Evolutionary conservation across 495 filamentous ascomycete species (phyloP).

Genomic region (Thermochaetoides thermophila): DNA sequence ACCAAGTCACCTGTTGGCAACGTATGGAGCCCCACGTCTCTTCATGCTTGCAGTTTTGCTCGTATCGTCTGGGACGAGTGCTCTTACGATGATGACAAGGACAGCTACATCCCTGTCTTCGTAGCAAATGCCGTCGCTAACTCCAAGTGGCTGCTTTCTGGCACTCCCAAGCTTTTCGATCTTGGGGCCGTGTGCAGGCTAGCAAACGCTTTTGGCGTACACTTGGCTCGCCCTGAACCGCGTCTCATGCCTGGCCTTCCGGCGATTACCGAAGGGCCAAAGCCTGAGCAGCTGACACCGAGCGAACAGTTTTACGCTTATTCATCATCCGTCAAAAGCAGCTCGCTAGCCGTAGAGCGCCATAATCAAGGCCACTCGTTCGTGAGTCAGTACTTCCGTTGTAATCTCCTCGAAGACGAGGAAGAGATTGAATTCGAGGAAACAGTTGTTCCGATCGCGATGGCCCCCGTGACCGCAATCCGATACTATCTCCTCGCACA

Average conservation of each 20-base stretch:
- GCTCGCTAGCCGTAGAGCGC: conserved; percentile 16
- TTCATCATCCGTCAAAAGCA: conserved; percentile 13
- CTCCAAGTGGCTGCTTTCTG: conserved; percentile 54
- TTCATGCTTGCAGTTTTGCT: conserved; percentile 48
- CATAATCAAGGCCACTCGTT: conserved; percentile 18
- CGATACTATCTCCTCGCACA: conserved; percentile 7
- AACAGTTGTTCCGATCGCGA: conserved; percentile 2
- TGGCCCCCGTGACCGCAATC: background rate
- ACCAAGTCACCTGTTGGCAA: too few relatives aligned
- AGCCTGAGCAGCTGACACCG: conserved; percentile 11
- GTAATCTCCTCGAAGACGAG: conserved; percentile 14
- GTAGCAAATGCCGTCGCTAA: conserved; percentile 27
- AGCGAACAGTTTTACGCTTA: conserved; percentile 19
- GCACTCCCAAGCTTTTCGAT: conserved; percentile 43
- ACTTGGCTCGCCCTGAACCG: conserved; percentile 24
- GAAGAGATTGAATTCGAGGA: conserved; percentile 1
- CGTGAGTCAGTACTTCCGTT: conserved; percentile 16
- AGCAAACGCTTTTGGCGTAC: conserved; percentile 37
- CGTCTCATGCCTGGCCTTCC: conserved; percentile 22
- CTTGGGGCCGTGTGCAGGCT: conserved; percentile 47
- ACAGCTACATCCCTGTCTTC: conserved; percentile 20
- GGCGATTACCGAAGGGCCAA: conserved; percentile 15
- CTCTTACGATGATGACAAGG: conserved; percentile 33
- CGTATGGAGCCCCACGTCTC: conserved; percentile 7
- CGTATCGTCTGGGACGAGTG: conserved; percentile 58